Conservation (phyloP, 257 asterid genomes). For the Ballota nigra region DNA sequence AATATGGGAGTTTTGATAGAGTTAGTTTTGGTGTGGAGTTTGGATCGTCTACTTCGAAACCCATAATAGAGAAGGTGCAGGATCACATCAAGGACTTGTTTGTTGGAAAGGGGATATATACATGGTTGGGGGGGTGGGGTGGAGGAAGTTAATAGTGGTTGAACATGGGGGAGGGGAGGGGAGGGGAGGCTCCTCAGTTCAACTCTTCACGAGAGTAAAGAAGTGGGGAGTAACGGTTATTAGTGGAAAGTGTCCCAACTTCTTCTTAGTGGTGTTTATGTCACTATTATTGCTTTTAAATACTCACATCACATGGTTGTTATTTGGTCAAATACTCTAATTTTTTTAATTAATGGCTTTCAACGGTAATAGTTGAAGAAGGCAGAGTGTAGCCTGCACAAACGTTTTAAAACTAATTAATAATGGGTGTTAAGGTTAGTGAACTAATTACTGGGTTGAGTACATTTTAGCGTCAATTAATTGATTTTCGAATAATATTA, state of each 20-base stretch:
- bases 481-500: too few species aligned
- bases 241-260: neutral
- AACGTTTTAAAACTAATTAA: neutral
- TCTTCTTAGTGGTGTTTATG: neutral
- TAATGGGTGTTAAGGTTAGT: too few species aligned
- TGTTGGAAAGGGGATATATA: neutral
- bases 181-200: constrained; percentile 36
- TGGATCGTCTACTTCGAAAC: constrained; percentile 21
- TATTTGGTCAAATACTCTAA: constrained; percentile 20
- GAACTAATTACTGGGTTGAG: too few species aligned
- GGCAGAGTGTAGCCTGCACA: too few species aligned
- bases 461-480: too few species aligned
- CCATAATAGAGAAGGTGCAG: too few species aligned
- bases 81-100: too few species aligned
- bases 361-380: constrained; percentile 16
- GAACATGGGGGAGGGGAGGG: too few species aligned
- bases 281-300: neutral
- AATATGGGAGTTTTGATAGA: constrained; percentile 46
- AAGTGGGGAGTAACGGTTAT: constrained; percentile 32
- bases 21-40: constrained; percentile 56
- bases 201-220: constrained; percentile 31
- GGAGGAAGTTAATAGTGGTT: constrained; percentile 15
- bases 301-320: neutral
- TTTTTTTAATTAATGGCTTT: constrained; percentile 8
- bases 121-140: constrained; percentile 10